phyloP scores from a whole-genome alignment of 2,329 filamentous ascomycete genomes.

The Camillea tinctor region DNA sequence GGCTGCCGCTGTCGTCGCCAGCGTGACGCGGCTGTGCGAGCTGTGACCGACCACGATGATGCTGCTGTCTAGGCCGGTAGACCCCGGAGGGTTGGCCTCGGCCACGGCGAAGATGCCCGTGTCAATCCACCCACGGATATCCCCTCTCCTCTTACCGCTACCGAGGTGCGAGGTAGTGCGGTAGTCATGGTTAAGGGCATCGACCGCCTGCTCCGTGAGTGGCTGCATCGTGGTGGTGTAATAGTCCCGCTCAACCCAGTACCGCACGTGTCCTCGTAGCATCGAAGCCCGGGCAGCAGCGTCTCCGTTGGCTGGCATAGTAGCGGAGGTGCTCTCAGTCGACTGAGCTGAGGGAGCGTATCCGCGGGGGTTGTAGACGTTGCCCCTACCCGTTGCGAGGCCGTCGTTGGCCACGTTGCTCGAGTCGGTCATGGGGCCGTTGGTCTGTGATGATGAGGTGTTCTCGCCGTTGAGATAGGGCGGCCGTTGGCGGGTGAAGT shows the following conservation, averaged over 20 bases:
- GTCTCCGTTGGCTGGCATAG: neutral
- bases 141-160: neutral
- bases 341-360: conserved; percentile 1
- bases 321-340: conserved; percentile 11
- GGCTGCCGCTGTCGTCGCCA: conserved; percentile 8
- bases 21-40: conserved; percentile 10
- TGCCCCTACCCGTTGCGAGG: neutral
- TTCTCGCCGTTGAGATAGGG: conserved; percentile 21
- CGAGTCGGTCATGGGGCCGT: conserved; percentile 11
- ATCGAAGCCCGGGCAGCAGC: neutral
- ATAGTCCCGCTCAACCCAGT: conserved; percentile 13
- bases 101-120: conserved; percentile 5
- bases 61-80: conserved; percentile 8
- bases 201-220: conserved; percentile 21
- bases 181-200: conserved; percentile 14
- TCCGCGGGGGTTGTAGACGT: neutral
- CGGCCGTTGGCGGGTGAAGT: conserved; percentile 15
- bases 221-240: conserved; percentile 1
- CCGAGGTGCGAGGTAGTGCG: conserved; percentile 4
- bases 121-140: conserved; percentile 17
- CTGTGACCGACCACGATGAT: conserved; percentile 6
- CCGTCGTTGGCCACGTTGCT: neutral
- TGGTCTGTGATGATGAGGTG: conserved; percentile 13
- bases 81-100: neutral
- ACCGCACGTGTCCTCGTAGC: conserved; percentile 1